Conservation (phyloP, 2,329 filamentous ascomycete genomes). For the Colletotrichum nymphaeae region DNA sequence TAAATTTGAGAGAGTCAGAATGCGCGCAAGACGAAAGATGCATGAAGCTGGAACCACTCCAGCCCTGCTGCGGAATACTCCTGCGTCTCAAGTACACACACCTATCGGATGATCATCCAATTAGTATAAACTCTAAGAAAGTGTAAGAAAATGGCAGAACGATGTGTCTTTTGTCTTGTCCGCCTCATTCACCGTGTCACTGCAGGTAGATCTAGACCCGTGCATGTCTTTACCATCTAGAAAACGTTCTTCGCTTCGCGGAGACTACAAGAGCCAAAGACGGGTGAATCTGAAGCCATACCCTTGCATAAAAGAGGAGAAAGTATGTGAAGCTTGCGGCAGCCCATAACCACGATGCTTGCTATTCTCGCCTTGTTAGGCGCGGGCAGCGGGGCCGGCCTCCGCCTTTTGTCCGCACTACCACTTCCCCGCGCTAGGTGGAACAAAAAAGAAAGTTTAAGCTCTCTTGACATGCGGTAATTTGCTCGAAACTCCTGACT, state of each 20-base stretch:
- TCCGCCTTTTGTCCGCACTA: background rate
- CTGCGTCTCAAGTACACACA: background rate
- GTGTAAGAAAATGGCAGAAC: background rate
- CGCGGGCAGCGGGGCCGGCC: background rate
- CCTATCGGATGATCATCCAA: background rate
- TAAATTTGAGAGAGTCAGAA: background rate
- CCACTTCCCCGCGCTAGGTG: background rate
- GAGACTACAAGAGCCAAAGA: background rate
- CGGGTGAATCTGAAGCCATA: background rate
- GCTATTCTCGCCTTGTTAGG: background rate
- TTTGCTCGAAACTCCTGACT: constrained; percentile 8
- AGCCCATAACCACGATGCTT: background rate
- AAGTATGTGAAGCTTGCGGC: background rate
- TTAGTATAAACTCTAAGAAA: background rate
- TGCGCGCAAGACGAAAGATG: background rate
- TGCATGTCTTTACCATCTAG: background rate
- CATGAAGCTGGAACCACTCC: background rate
- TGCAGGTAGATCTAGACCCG: no score
- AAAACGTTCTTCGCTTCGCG: background rate
- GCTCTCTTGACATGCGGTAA: background rate
- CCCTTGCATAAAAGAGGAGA: background rate
- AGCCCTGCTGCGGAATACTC: background rate
- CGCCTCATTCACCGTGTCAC: no score
- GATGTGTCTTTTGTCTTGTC: background rate
- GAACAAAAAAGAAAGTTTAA: constrained; percentile 1